phyloP scores from a whole-genome alignment of 164 flowering plant species.

The Annona cherimola region DNA sequence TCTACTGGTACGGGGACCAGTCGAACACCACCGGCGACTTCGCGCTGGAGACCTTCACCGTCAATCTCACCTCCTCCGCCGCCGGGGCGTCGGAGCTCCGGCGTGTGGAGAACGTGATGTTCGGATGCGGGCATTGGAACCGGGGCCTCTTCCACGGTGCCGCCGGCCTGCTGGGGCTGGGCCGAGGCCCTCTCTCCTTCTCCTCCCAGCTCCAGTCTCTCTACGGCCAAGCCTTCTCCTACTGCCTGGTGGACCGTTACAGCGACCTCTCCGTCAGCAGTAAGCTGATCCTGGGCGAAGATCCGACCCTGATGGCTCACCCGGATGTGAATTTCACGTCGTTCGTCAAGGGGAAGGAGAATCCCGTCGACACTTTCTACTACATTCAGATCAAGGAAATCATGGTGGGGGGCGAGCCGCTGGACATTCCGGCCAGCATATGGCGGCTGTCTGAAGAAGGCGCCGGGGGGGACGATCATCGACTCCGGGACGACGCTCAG shows the following conservation, averaged over 20 bases:
- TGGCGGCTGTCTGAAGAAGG: conserved; percentile 61
- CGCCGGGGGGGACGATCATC: conserved; percentile 59
- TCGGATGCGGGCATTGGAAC: conserved; percentile 99
- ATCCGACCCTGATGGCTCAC: conserved; percentile 40
- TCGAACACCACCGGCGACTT: conserved; percentile 96
- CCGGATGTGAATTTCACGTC: conserved; percentile 72
- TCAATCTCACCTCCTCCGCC: conserved; percentile 47
- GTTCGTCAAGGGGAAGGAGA: conserved; percentile 48
- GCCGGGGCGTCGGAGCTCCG: conserved; percentile 37
- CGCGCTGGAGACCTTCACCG: conserved; percentile 79
- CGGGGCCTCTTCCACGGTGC: conserved; percentile 94
- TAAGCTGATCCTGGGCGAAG: conserved; percentile 85
- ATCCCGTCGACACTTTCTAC: conserved; percentile 76
- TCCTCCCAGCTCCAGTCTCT: conserved; percentile 70
- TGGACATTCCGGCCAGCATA: conserved; percentile 58
- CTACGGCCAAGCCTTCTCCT: conserved; percentile 88
- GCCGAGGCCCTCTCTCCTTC: conserved; percentile 87
- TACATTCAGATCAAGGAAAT: conserved; percentile 62
- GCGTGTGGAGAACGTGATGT: conserved; percentile 75
- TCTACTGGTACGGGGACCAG: conserved; percentile 91
- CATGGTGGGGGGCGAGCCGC: conserved; percentile 62
- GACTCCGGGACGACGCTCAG: conserved; percentile 94
- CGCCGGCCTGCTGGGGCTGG: conserved; percentile 83
- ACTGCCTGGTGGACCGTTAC: conserved; percentile 83
- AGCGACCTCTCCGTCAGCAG: conserved; percentile 74